Evolutionary conservation across 169 alveolate genomes (phyloP).

Genomic region (Eimeria zaria): DNA sequence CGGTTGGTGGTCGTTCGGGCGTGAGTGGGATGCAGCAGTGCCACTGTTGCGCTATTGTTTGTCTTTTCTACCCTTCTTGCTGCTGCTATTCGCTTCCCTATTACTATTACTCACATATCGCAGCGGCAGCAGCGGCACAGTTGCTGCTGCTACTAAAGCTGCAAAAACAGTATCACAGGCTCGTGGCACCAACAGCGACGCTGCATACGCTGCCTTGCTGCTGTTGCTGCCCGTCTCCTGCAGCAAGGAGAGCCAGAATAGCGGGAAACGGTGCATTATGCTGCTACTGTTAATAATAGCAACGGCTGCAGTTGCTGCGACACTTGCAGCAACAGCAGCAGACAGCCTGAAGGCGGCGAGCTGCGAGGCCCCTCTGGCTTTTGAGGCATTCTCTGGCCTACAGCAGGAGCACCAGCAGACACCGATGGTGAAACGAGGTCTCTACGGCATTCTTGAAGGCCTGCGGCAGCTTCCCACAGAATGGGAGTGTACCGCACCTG

Average conservation of each 20-base stretch:
- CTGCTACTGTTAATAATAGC: neutral
- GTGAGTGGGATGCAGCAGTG: conserved; percentile 47
- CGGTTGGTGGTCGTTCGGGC: conserved; percentile 28
- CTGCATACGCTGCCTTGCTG: conserved; percentile 42
- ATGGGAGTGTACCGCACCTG: conserved; percentile 22
- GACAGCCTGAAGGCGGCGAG: conserved; percentile 8
- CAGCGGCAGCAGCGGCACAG: conserved; percentile 18
- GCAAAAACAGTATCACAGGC: conserved; percentile 33
- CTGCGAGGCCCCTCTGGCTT: conserved; percentile 32
- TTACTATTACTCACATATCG: neutral
- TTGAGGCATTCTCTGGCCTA: conserved; percentile 5
- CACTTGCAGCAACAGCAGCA: conserved; percentile 2
- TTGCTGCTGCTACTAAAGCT: conserved; percentile 42
- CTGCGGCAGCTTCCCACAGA: conserved; percentile 33
- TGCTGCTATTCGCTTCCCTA: neutral
- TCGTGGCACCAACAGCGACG: conserved; percentile 48
- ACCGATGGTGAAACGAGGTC: neutral
- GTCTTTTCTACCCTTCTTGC: conserved; percentile 49
- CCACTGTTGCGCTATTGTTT: conserved; percentile 25
- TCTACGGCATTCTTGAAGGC: neutral
- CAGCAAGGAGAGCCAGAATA: neutral
- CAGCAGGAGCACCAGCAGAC: neutral
- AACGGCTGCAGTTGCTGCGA: neutral
- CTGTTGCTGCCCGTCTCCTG: conserved; percentile 30
- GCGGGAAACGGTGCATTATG: conserved; percentile 13